Evolutionary conservation across 2,329 filamentous ascomycete genomes (phyloP).

Genomic region (Cladosporium sp.): DNA sequence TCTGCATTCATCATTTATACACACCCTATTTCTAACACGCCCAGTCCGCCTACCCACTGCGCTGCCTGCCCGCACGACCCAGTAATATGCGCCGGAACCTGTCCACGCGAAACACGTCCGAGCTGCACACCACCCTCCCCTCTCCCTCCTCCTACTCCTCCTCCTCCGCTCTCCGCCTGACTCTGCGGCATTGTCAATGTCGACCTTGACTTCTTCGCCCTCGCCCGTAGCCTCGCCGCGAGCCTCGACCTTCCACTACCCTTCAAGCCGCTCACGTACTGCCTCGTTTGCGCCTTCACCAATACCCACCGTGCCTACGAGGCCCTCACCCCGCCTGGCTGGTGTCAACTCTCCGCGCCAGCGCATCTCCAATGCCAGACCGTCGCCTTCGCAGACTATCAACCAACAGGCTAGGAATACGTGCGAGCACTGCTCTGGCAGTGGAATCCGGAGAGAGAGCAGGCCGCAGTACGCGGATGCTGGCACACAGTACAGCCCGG

Average conservation of each 20-base stretch:
- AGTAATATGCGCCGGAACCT: conserved; percentile 11
- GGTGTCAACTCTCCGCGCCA: conserved; percentile 11
- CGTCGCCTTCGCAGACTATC: not conserved
- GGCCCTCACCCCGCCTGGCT: conserved; percentile 2
- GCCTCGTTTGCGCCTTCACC: conserved; percentile 8
- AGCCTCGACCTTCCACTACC: conserved; percentile 19
- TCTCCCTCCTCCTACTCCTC: not conserved
- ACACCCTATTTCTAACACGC: too few relatives aligned
- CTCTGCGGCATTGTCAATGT: conserved; percentile 21
- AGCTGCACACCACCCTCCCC: conserved; percentile 6
- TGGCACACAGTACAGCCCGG: conserved; percentile 52
- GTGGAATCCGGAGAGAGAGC: not conserved
- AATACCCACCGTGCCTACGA: not conserved
- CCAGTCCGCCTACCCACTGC: not conserved
- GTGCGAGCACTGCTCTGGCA: conserved; percentile 12
- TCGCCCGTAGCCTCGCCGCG: conserved; percentile 29
- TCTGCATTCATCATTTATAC: too few relatives aligned
- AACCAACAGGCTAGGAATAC: not conserved
- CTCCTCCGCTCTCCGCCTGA: conserved; percentile 6
- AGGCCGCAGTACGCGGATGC: conserved; percentile 37
- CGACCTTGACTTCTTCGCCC: conserved; percentile 27
- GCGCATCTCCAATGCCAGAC: conserved; percentile 8
- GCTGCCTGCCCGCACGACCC: conserved; percentile 6
- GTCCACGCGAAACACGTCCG: conserved; percentile 6
- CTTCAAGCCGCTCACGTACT: not conserved